Conservation (phyloP, 2,329 filamentous ascomycete species). For the Exophiala alcalophila region DNA sequence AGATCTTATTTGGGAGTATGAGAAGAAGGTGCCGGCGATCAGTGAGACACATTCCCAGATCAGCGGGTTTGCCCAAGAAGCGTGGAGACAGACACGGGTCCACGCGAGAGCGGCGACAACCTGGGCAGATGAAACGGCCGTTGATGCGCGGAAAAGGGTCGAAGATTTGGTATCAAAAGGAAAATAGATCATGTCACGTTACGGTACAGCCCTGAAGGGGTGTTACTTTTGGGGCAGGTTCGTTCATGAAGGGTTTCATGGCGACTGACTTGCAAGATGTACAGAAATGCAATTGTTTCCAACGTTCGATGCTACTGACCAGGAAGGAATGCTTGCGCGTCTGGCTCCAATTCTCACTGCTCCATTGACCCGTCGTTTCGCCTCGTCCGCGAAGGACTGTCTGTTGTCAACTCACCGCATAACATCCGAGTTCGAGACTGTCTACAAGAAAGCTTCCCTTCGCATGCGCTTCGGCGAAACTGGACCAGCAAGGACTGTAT, state of each 20-base stretch:
- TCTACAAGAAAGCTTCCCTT: too few species aligned
- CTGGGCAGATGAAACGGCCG: conserved; percentile 28
- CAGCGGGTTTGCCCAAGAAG: conserved; percentile 65
- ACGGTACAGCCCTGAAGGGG: background rate
- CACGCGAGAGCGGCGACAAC: conserved; percentile 15
- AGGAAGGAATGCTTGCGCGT: too few species aligned
- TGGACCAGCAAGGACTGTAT: too few species aligned
- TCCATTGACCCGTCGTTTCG: too few species aligned
- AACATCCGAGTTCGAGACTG: too few species aligned
- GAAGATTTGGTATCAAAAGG: conserved; percentile 29
- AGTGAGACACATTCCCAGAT: conserved; percentile 75
- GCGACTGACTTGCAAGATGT: conserved; percentile 8
- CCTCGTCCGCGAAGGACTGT: too few species aligned
- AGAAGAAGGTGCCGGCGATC: conserved; percentile 80
- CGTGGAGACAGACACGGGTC: conserved; percentile 46
- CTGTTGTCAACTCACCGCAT: too few species aligned
- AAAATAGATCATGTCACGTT: conserved; percentile 26
- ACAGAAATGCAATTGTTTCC: conserved; percentile 16
- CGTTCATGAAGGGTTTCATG: background rate
- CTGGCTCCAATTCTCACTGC: too few species aligned
- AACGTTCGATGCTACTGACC: too few species aligned
- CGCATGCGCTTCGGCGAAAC: too few species aligned
- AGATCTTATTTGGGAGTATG: conserved; percentile 85
- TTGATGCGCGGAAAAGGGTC: conserved; percentile 25
- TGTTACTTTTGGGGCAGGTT: conserved; percentile 4